These are phyloP conservation scores for Amaranthus palmeri DNA, from an alignment of 148 eudicot species.

Conservation along the genomic window DNA sequence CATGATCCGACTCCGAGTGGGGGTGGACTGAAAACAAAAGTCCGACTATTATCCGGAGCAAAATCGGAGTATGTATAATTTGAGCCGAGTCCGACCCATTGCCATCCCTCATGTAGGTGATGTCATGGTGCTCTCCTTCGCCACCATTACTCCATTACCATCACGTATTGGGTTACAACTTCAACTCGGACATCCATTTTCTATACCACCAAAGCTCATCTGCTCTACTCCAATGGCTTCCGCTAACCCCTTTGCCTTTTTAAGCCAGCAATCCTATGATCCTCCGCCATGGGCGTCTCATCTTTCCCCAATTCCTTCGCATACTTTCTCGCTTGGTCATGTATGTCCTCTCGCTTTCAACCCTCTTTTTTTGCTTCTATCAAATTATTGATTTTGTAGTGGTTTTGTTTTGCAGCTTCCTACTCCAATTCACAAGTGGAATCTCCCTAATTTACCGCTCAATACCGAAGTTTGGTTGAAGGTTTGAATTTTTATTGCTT, in stretches of 20 bases:
- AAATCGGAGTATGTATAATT: too few relatives aligned
- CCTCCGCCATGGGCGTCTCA: conserved; percentile 87
- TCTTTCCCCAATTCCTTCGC: conserved; percentile 70
- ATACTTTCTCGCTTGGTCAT: conserved; percentile 61
- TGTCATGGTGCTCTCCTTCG: too few relatives aligned
- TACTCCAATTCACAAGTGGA: conserved; percentile 95
- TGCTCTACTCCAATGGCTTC: not conserved
- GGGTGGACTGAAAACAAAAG: too few relatives aligned
- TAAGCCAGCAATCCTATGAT: conserved; percentile 43
- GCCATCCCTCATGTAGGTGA: too few relatives aligned
- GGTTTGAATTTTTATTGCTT: conserved; percentile 34
- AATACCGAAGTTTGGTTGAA: conserved; percentile 81
- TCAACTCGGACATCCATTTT: too few relatives aligned
- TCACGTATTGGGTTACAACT: too few relatives aligned
- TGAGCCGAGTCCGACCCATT: too few relatives aligned
- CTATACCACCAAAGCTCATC: not conserved
- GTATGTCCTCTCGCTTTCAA: conserved; percentile 26
- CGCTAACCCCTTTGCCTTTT: conserved; percentile 30
- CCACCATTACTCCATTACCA: too few relatives aligned
- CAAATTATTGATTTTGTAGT: not conserved
- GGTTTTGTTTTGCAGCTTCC: conserved; percentile 53
- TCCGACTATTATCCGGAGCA: too few relatives aligned
- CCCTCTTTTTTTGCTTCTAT: not conserved
- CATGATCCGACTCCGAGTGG: too few relatives aligned
- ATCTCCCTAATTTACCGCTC: conserved; percentile 81